Conservation (phyloP, 23 red algal genomes). For the Gracilaria vermiculophylla region DNA sequence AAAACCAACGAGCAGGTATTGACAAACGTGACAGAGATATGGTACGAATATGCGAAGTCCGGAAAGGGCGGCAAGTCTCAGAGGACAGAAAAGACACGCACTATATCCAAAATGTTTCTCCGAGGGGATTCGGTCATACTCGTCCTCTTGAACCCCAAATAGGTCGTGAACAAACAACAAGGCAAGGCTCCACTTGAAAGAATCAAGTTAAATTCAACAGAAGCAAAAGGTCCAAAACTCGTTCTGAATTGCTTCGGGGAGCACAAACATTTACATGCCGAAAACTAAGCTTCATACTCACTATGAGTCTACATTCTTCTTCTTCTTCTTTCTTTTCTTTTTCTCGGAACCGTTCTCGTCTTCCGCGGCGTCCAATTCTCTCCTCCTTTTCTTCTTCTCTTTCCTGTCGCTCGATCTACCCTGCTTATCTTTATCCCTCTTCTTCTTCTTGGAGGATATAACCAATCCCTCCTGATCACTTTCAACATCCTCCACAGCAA, state of each 20-base stretch:
- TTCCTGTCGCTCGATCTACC: conserved; percentile 55
- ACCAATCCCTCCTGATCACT: conserved; percentile 14
- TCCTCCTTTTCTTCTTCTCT: conserved; percentile 65
- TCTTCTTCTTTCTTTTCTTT: conserved; percentile 68
- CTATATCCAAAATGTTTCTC: conserved; percentile 95
- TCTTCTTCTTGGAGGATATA: conserved; percentile 34
- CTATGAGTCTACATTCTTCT: conserved; percentile 40
- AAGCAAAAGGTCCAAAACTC: no score
- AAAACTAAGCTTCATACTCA: neutral
- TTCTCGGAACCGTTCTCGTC: conserved; percentile 28
- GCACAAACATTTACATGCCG: conserved; percentile 4
- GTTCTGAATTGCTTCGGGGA: neutral
- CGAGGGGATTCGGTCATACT: conserved; percentile 90
- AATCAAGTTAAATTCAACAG: no score
- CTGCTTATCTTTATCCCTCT: conserved; percentile 40
- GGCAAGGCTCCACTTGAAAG: no score
- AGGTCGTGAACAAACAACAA: neutral
- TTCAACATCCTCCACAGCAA: conserved; percentile 3
- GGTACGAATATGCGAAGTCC: conserved; percentile 67
- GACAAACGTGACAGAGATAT: conserved; percentile 89
- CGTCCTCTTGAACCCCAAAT: conserved; percentile 84
- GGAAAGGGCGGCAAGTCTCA: conserved; percentile 67
- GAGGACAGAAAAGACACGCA: conserved; percentile 58
- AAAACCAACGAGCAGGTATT: conserved; percentile 30
- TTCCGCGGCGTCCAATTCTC: neutral